phyloP scores from a whole-genome alignment of 2,329 filamentous ascomycete genomes.

The Pyrenophora teres region DNA sequence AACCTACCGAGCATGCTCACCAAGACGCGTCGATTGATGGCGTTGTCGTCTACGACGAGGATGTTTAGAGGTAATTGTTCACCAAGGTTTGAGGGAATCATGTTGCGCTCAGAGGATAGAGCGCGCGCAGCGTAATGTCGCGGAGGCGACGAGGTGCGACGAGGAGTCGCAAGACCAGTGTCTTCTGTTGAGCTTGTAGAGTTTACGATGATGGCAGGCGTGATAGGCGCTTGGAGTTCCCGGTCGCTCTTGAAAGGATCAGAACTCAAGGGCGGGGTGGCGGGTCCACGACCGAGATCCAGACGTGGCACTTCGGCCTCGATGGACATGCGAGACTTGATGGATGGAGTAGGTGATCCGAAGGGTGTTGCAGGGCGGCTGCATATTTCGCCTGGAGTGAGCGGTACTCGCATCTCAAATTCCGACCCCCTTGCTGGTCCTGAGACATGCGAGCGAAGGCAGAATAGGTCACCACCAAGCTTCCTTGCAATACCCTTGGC shows the following conservation, averaged over 20 bases:
- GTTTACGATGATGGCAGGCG: conserved; percentile 20
- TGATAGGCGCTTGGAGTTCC: conserved; percentile 15
- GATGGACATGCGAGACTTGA: conserved; percentile 35
- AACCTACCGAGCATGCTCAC: conserved; percentile 70
- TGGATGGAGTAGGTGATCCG: conserved; percentile 50
- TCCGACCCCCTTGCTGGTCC: conserved; percentile 67
- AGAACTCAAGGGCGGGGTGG: conserved; percentile 36
- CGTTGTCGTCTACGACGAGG: conserved; percentile 73
- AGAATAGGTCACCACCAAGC: conserved; percentile 69
- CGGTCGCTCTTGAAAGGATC: conserved; percentile 27
- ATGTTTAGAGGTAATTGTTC: conserved; percentile 68
- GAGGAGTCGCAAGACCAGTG: conserved; percentile 35
- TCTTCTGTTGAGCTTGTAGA: conserved; percentile 11
- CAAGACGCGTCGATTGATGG: conserved; percentile 70
- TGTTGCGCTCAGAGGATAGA: conserved; percentile 31
- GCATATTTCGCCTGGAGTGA: conserved; percentile 57
- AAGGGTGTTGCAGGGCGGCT: conserved; percentile 59
- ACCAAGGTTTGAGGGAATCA: conserved; percentile 52
- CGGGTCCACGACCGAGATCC: conserved; percentile 24
- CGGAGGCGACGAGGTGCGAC: conserved; percentile 35
- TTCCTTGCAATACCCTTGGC: conserved; percentile 72
- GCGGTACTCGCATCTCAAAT: conserved; percentile 69
- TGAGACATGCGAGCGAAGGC: conserved; percentile 65
- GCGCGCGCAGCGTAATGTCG: conserved; percentile 21
- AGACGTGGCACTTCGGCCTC: conserved; percentile 34